Conservation (phyloP, 164 flowering plant species). For the Tinospora cordifolia region DNA sequence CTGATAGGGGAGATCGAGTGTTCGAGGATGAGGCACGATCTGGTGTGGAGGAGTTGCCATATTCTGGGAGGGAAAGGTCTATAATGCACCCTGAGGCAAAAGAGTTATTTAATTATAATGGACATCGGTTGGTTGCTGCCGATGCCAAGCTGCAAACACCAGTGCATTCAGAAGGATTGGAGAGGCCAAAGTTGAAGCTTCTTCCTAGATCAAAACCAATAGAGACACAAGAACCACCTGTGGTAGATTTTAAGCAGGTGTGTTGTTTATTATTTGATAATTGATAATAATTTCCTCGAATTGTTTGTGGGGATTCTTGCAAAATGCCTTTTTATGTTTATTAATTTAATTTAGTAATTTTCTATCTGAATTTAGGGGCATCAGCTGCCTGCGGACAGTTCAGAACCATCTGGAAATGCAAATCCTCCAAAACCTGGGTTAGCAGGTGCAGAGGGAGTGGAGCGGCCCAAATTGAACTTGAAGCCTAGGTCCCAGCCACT, state of each 20-base stretch:
- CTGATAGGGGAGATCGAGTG: conserved; percentile 23
- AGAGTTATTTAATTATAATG: neutral
- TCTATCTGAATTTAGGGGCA: conserved; percentile 21
- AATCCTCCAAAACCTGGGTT: conserved; percentile 33
- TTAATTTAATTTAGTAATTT: conserved; percentile 4
- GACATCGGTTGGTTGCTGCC: conserved; percentile 19
- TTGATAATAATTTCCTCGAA: neutral
- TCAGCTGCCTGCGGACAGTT: conserved; percentile 24
- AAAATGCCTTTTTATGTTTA: neutral
- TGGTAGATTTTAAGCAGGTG: conserved; percentile 52
- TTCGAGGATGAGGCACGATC: conserved; percentile 24
- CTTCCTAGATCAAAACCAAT: conserved; percentile 70
- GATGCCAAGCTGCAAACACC: conserved; percentile 28
- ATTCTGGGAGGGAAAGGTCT: conserved; percentile 27
- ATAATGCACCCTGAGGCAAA: conserved; percentile 25
- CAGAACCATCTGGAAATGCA: conserved; percentile 27
- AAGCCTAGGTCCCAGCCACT: conserved; percentile 67
- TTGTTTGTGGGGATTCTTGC: neutral
- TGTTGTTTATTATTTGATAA: neutral
- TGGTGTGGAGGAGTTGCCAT: conserved; percentile 28
- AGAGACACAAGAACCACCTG: conserved; percentile 37
- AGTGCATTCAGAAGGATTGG: conserved; percentile 36
- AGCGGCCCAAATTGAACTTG: conserved; percentile 70
- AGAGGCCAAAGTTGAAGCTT: conserved; percentile 73
- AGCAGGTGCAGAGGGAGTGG: conserved; percentile 36